A percentile compares a stretch with the other conserved stretches of the same genome.
These are phyloP conservation scores for Pseudomassariella vexata DNA, from an alignment of 2,329 filamentous ascomycete species.

Conservation along the genomic window DNA sequence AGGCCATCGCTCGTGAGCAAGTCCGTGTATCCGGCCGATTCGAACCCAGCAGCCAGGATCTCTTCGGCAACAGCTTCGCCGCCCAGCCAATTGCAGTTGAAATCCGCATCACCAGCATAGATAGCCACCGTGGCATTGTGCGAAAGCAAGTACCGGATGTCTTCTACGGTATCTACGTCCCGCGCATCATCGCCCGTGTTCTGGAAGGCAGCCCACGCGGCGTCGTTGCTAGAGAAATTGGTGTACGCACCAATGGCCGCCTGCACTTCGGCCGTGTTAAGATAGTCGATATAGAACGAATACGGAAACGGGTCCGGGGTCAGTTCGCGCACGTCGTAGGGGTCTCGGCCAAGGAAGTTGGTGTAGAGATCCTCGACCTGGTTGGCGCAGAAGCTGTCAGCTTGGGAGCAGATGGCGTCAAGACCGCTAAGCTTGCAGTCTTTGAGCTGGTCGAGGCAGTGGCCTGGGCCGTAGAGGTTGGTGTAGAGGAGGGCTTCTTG, in stretches of 20 bases:
- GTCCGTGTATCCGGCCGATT: conserved; percentile 39
- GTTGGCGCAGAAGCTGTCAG: conserved; percentile 49
- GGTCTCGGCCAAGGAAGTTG: conserved; percentile 44
- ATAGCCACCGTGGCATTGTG: conserved; percentile 18
- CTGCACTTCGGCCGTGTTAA: conserved; percentile 49
- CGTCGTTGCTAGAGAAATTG: conserved; percentile 47
- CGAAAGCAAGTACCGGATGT: conserved; percentile 15
- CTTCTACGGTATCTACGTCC: conserved; percentile 17
- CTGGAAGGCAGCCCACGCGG: too few species aligned
- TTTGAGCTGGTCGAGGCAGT: conserved; percentile 52
- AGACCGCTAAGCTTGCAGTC: conserved; percentile 47
- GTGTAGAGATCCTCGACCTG: conserved; percentile 49
- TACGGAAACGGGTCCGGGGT: conserved; percentile 52
- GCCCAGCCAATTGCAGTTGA: conserved; percentile 28
- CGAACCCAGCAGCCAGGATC: conserved; percentile 34
- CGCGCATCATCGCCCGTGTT: conserved; percentile 42
- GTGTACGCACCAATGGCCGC: conserved; percentile 52
- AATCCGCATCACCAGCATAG: conserved; percentile 26
- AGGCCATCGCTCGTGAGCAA: conserved; percentile 30
- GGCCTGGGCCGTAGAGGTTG: conserved; percentile 53
- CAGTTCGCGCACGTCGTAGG: conserved; percentile 55
- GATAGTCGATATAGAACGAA: conserved; percentile 47
- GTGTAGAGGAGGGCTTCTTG: conserved; percentile 48
- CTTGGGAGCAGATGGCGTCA: conserved; percentile 43
- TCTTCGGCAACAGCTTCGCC: conserved; percentile 19